Evolutionary conservation across 1,284 basidiomycete species (phyloP).

Genomic region (Mycosarcoma mackinlayi): DNA sequence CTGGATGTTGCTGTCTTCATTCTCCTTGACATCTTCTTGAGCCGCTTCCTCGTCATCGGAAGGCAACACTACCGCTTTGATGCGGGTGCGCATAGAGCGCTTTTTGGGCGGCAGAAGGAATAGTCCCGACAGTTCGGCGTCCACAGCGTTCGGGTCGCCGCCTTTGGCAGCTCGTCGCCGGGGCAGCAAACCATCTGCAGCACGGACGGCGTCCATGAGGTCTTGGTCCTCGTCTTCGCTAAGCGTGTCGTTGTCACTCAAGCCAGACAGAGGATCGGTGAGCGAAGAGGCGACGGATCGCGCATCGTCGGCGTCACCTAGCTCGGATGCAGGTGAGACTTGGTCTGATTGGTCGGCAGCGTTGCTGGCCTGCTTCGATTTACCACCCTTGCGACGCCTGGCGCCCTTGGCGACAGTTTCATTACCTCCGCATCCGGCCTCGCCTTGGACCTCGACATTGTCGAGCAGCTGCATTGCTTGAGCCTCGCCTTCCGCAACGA

Average conservation of each 20-base stretch:
- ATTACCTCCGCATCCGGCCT: conserved; percentile 35
- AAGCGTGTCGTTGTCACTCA: conserved; percentile 42
- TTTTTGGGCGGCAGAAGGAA: conserved; percentile 63
- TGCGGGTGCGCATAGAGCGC: conserved; percentile 57
- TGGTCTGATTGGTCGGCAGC: conserved; percentile 12
- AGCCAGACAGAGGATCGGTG: conserved; percentile 57
- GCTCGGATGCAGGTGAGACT: conserved; percentile 13
- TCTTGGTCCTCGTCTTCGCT: conserved; percentile 56
- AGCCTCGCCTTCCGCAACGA: conserved; percentile 20
- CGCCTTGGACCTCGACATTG: conserved; percentile 17
- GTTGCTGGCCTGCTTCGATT: conserved; percentile 8
- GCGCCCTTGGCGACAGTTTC: conserved; percentile 10
- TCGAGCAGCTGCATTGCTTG: conserved; percentile 19
- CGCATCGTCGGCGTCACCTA: conserved; percentile 39
- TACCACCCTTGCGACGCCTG: conserved; percentile 2
- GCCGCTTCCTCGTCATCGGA: conserved; percentile 26
- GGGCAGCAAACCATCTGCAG: conserved; percentile 16
- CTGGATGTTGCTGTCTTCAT: conserved; percentile 4
- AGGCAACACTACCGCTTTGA: conserved; percentile 49
- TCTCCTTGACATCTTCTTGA: conserved; percentile 3
- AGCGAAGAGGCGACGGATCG: conserved; percentile 54
- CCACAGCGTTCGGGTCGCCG: conserved; percentile 12
- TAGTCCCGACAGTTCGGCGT: conserved; percentile 32
- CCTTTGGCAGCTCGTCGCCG: conserved; percentile 12
- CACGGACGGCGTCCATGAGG: conserved; percentile 33